Evolutionary conservation across 2,329 filamentous ascomycete species (phyloP).

Genomic region (Neurospora crassa): DNA sequence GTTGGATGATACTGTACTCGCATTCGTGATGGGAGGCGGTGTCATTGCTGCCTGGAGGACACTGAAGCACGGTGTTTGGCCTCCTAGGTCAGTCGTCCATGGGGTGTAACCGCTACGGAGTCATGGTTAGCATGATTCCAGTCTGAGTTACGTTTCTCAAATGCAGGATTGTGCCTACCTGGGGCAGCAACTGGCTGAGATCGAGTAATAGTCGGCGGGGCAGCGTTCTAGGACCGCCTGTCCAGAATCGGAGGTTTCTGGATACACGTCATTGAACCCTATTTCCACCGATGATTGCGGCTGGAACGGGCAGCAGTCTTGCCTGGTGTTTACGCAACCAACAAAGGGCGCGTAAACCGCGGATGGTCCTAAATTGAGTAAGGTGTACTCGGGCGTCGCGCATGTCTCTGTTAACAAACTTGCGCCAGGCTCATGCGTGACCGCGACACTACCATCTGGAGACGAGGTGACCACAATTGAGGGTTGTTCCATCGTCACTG

Average conservation of each 20-base stretch:
- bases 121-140: not conserved
- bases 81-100: constrained; percentile 12
- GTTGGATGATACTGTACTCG: not conserved
- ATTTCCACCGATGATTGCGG: not conserved
- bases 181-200: constrained; percentile 13
- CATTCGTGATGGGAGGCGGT: not conserved
- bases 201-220: constrained; percentile 11
- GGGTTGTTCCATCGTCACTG: not conserved
- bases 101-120: constrained; percentile 9
- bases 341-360: constrained; percentile 12
- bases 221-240: constrained; percentile 8
- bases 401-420: constrained; percentile 4
- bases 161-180: constrained; percentile 6
- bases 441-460: not conserved
- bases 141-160: not conserved
- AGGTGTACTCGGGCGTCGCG: constrained; percentile 9
- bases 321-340: constrained; percentile 10
- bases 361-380: constrained; percentile 10
- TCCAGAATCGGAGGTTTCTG: constrained; percentile 2
- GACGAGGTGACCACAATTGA: not conserved
- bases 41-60: constrained; percentile 3
- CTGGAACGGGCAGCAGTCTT: constrained; percentile 13
- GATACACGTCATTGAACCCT: constrained; percentile 1
- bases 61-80: constrained; percentile 12
- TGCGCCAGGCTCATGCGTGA: not conserved